Evolutionary conservation across 176 grass and related monocot genomes (phyloP).

Genomic region (Oryza longistaminata): DNA sequence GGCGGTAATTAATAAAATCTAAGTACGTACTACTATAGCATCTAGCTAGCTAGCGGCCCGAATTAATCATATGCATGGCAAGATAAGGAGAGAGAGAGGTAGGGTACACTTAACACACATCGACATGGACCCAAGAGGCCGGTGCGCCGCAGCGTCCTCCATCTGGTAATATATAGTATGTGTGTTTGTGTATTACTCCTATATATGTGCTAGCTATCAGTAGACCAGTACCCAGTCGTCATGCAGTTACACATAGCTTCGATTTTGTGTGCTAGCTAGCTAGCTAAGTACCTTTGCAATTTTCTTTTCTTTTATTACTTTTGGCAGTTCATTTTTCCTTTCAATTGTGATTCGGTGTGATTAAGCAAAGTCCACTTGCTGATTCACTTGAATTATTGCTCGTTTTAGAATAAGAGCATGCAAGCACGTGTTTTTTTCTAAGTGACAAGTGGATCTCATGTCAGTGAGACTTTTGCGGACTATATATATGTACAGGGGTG

Average conservation of each 20-base stretch:
- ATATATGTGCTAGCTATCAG: neutral
- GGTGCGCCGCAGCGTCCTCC: constrained; percentile 13
- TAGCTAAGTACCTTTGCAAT: neutral
- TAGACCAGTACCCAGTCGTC: neutral
- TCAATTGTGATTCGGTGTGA: neutral
- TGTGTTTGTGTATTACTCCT: constrained; percentile 9
- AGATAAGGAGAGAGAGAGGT: neutral
- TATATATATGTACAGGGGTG: constrained; percentile 5
- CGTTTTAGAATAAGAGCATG: constrained; percentile 33
- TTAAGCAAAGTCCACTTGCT: constrained; percentile 21
- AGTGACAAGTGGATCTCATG: constrained; percentile 25
- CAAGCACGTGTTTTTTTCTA: neutral
- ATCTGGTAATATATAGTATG: constrained; percentile 4
- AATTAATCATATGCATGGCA: constrained; percentile 25
- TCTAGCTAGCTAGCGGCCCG: constrained; percentile 13
- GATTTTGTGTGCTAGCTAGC: neutral
- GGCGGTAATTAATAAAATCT: constrained; percentile 35
- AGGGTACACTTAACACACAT: neutral
- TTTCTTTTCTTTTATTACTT: neutral
- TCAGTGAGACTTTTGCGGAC: neutral
- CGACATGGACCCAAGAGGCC: constrained; percentile 30
- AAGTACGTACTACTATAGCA: constrained; percentile 18
- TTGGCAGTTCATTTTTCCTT: neutral
- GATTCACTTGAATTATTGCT: constrained; percentile 31
- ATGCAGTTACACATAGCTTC: constrained; percentile 4